Evolutionary conservation across 257 asterid genomes (phyloP).

Genomic region (Handroanthus guayacan): DNA sequence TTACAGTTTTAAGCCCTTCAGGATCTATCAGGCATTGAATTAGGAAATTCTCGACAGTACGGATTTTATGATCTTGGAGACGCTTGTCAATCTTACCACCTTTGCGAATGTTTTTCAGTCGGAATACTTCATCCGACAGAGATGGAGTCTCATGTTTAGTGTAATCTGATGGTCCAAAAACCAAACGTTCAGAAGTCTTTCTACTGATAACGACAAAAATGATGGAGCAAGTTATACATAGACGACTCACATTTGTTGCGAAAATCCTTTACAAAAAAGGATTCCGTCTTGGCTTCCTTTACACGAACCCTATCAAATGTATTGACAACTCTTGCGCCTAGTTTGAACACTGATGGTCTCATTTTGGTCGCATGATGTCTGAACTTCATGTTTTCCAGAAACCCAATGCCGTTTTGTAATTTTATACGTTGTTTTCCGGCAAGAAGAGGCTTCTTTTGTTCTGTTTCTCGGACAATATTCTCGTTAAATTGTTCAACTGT

Average conservation of each 20-base stretch:
- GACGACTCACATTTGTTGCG: conserved; percentile 48
- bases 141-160: conserved; percentile 20
- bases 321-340: conserved; percentile 50
- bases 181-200: not conserved
- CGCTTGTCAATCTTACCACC: conserved; percentile 39
- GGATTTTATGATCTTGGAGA: no score
- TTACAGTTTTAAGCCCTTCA: conserved; percentile 55
- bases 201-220: no score
- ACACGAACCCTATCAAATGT: not conserved
- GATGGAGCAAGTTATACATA: not conserved
- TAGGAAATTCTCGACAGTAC: conserved; percentile 58
- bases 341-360: conserved; percentile 37
- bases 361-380: not conserved
- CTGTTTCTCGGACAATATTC: conserved; percentile 30
- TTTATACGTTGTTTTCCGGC: conserved; percentile 41
- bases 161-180: conserved; percentile 52
- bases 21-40: conserved; percentile 47
- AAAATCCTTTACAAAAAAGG: conserved; percentile 32
- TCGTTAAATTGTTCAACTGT: not conserved
- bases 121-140: conserved; percentile 53
- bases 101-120: conserved; percentile 42
- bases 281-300: no score
- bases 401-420: conserved; percentile 46
- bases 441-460: conserved; percentile 53
- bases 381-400: conserved; percentile 31